Conservation (phyloP, 2,329 filamentous ascomycete genomes). For the Fusarium abutilonis region DNA sequence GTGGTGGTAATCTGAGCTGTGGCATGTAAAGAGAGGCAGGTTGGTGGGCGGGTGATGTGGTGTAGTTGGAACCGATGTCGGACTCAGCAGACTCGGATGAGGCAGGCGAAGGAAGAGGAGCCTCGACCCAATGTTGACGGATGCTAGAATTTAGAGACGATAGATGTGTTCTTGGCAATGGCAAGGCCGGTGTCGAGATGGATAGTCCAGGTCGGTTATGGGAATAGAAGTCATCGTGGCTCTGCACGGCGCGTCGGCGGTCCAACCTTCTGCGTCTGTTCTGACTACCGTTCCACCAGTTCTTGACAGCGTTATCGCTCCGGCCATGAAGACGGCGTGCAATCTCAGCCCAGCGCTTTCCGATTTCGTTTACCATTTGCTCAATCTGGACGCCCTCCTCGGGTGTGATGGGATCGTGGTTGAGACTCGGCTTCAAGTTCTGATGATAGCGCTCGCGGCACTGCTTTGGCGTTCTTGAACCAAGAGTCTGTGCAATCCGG, state of each 20-base stretch:
- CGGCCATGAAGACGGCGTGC: slow-evolving; percentile 82
- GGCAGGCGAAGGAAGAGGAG: slow-evolving; percentile 52
- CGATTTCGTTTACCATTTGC: slow-evolving; percentile 77
- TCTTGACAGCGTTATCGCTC: slow-evolving; percentile 96
- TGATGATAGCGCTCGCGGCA: slow-evolving; percentile 95
- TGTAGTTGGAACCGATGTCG: slow-evolving; percentile 71
- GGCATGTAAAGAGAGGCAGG: slow-evolving; percentile 52
- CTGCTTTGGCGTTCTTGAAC: slow-evolving; percentile 87
- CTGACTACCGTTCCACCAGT: slow-evolving; percentile 96
- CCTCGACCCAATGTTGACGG: slow-evolving; percentile 46
- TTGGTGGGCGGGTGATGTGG: slow-evolving; percentile 63
- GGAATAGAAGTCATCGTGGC: slow-evolving; percentile 39
- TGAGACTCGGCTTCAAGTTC: slow-evolving; percentile 82
- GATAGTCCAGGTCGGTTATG: slow-evolving; percentile 46
- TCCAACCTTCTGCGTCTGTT: slow-evolving; percentile 74
- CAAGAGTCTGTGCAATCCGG: slow-evolving; percentile 78
- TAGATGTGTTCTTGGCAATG: slow-evolving; percentile 26
- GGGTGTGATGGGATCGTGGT: slow-evolving; percentile 76
- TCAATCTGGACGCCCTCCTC: slow-evolving; percentile 80
- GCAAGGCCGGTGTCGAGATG: slow-evolving; percentile 37
- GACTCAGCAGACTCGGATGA: slow-evolving; percentile 66
- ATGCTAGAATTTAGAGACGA: slow-evolving; percentile 29
- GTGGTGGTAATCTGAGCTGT: slow-evolving; percentile 54
- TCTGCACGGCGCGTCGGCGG: slow-evolving; percentile 49
- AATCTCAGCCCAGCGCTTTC: slow-evolving; percentile 94